Evolutionary conservation across 257 asterid genomes (phyloP), one percentile per base, ranked within the genome.

Genomic region (Osmanthus fragrans): DNA sequence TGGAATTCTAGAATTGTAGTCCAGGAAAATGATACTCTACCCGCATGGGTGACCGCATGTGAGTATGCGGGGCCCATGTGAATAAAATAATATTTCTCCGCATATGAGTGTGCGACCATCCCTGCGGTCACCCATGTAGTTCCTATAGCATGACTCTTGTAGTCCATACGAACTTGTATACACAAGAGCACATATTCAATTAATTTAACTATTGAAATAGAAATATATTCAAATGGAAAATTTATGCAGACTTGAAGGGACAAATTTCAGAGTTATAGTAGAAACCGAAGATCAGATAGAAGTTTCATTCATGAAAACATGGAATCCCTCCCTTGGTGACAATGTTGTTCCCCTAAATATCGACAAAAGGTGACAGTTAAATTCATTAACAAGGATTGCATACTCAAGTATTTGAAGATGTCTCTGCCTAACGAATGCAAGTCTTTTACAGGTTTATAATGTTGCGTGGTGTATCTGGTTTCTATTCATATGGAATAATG

Each of bases 401-500:
- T 40, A 4, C 21, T 49, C 19, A 49, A 58, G 29, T 2, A 21
- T 21, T n/a, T 5, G 67, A 40, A 0, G 4, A 8, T 2, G 29
- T 7, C 7, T 10, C 18, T 25, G 68, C 7, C 16, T 23, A 23
- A 63, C 7, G 27, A 63, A 63, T 63, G 7, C n/a, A 25, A 63
- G 18, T 63, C 15, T 10, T 25, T 63, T 81, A 19, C 73, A 84
- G 88, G 71, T 84, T 75, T 34, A 68, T 76, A 19, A 32, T 84
- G 82, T 56, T 72, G 56, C 76, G 78, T 32, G 84, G 86, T 34
- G 69, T 51, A 23, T 80, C 86, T 8, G 88, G 86, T 63, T 84
- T 84, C 32, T 84, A 84, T 45, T 67, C 86, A 9, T 84, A 84
- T 30, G 86, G 81, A 18, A 79, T 84, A 73, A 73, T 75, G 54